A percentile compares a stretch with the other conserved stretches of the same genome.
These are phyloP conservation scores for Panaeolus papilionaceus DNA, from an alignment of 768 basidiomycete genomes.

Conservation along the genomic window DNA sequence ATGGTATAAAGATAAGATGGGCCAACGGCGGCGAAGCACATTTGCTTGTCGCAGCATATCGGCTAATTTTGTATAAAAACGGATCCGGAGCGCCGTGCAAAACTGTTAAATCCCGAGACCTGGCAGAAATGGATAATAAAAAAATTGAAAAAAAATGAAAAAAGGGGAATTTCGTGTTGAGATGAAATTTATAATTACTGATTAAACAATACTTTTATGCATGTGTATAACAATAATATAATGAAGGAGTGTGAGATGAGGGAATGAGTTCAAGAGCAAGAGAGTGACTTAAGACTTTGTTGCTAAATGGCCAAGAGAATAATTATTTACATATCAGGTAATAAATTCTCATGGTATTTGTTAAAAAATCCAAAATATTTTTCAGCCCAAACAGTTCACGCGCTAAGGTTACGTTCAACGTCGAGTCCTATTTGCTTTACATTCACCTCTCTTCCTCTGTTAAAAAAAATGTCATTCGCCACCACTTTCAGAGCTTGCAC, in stretches of 20 bases:
- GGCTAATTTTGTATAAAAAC: constrained; percentile 18
- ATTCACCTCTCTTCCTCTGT: constrained; percentile 18
- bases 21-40: constrained; percentile 23
- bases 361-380: background rate
- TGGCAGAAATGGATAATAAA: background rate
- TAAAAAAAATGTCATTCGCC: constrained; percentile 53
- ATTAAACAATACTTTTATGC: background rate
- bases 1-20: constrained; percentile 45
- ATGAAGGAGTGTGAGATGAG: background rate
- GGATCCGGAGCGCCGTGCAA: constrained; percentile 24
- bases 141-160: constrained; percentile 1
- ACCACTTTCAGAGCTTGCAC: constrained; percentile 65
- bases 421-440: constrained; percentile 14
- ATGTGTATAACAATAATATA: background rate
- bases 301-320: background rate
- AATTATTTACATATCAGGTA: background rate
- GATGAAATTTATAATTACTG: background rate
- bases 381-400: background rate
- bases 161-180: background rate
- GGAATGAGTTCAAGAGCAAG: background rate
- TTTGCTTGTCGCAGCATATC: constrained; percentile 25
- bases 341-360: background rate
- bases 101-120: constrained; percentile 1
- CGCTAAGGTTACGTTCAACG: background rate
- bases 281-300: background rate